Percentiles rank a stretch among this genome's conserved stretches.
These are phyloP conservation scores for Didymella lethalis DNA, from an alignment of 2,329 filamentous ascomycete species.

Conservation along the genomic window DNA sequence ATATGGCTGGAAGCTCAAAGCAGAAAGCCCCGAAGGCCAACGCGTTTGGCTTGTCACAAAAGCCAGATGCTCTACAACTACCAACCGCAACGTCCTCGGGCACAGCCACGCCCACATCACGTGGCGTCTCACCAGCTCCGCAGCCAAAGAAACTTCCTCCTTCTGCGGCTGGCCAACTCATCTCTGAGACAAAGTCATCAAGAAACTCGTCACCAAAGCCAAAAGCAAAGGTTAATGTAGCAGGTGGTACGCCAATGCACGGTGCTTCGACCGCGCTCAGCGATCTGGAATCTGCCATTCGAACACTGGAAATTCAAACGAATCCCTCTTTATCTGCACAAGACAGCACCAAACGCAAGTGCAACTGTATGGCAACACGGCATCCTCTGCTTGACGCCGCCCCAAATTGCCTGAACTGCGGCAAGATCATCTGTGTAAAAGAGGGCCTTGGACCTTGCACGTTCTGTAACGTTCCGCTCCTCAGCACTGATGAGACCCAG, in stretches of 20 bases:
- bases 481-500: slow-evolving; percentile 77
- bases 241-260: slow-evolving; percentile 82
- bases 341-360: slow-evolving; percentile 69
- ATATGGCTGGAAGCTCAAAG: slow-evolving; percentile 63
- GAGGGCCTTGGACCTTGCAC: slow-evolving; percentile 95
- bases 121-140: slow-evolving; percentile 54
- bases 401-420: slow-evolving; percentile 90
- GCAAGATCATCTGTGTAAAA: slow-evolving; percentile 93
- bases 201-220: slow-evolving; percentile 60
- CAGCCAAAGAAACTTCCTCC: slow-evolving; percentile 64
- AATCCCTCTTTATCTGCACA: slow-evolving; percentile 74
- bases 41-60: slow-evolving; percentile 60
- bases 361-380: slow-evolving; percentile 85
- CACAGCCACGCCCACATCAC: slow-evolving; percentile 46
- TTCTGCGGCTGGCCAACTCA: slow-evolving; percentile 78
- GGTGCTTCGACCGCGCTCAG: slow-evolving; percentile 77
- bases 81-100: slow-evolving; percentile 40
- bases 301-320: slow-evolving; percentile 87
- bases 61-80: slow-evolving; percentile 56
- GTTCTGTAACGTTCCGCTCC: slow-evolving; percentile 79
- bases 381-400: slow-evolving; percentile 91
- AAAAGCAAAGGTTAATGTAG: slow-evolving; percentile 73
- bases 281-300: slow-evolving; percentile 79
- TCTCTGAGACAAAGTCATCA: slow-evolving; percentile 74
- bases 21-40: slow-evolving; percentile 54